Percentiles rank a stretch among this genome's conserved stretches.
These are phyloP conservation scores for Xylaria bambusicola DNA, from an alignment of 495 filamentous ascomycete genomes.

Conservation along the genomic window DNA sequence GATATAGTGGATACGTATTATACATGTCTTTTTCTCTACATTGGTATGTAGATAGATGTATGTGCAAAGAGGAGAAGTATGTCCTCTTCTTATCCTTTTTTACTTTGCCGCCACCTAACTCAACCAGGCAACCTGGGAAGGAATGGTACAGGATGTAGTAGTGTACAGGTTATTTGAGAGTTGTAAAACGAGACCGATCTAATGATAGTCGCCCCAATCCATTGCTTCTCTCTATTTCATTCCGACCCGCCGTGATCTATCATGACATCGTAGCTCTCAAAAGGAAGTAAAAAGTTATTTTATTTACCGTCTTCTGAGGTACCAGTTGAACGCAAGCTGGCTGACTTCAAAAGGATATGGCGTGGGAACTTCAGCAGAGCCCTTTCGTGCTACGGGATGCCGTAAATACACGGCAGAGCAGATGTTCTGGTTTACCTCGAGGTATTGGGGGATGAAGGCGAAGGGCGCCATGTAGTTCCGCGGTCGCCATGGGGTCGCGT, in stretches of 20 bases:
- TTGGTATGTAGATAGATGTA: no score
- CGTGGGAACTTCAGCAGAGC: constrained; percentile 85
- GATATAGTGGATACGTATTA: constrained; percentile 13
- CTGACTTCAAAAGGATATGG: constrained; percentile 66
- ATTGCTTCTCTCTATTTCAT: constrained; percentile 2
- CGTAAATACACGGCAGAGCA: constrained; percentile 94
- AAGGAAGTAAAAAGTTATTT: no score
- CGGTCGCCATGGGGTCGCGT: constrained; percentile 89
- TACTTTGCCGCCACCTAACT: no score
- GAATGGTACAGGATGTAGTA: constrained; percentile 6
- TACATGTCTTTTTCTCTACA: constrained; percentile 16
- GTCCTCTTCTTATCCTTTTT: no score
- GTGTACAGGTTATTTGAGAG: constrained; percentile 7
- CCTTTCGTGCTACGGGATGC: constrained; percentile 89
- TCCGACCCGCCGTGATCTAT: not conserved
- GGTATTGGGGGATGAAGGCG: constrained; percentile 90
- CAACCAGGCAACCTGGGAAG: not conserved
- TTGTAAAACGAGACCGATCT: not conserved
- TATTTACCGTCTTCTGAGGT: constrained; percentile 76
- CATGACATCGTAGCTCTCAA: not conserved
- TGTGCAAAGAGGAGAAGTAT: no score
- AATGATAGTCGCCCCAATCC: not conserved
- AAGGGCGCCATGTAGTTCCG: constrained; percentile 85
- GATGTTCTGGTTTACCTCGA: constrained; percentile 96
- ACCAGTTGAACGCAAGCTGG: constrained; percentile 90